Evolutionary conservation across 2,329 filamentous ascomycete genomes (phyloP), one percentile per base, ranked within the genome.

Genomic region (Cladophialophora carrionii): DNA sequence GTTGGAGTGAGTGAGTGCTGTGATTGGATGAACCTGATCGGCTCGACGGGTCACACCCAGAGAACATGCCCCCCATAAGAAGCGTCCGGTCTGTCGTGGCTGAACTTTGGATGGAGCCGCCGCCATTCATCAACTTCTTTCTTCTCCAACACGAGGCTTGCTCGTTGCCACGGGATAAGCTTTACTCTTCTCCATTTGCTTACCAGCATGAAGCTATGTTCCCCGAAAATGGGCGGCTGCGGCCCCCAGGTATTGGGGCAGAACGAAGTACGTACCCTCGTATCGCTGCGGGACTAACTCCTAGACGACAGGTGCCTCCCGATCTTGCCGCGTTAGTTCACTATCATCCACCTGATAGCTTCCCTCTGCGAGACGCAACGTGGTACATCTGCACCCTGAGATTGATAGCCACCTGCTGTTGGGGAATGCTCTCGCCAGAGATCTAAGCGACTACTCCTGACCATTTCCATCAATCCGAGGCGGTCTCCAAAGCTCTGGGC

Each of bases 401-500:
- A 29, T 26, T 34, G n/a, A 20, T 17, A 24, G 22, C 17, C 17
- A 10, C 24, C 14, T 43, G 20, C 9, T 4, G 34, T 20, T 17
- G 37, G 55, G 22, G 55, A 17, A 32, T 46, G 37, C 17, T 24
- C 20, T 9, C 32, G 3, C n/a, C 4, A 29, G 12, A 57, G 37
- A 48, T 57, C 55, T 57, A 22, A 48, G 22, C 20, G 34, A 31
- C 12, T 22, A 46, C 17, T 48, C 43, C 37, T 37, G 29, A 14
- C n/a, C 10, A 10, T 31, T 31, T 46, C 37, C 37, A 48, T 31
- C 34, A 4, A 41, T 7, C 5, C 10, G 2, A 20, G 31, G 12
- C 20, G 55, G 41, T 48, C 55, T 46, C 55, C 55, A 57, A 57
- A 48, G 55, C 29, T 57, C 55, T 48, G 14, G 55, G n/a, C 34